Evolutionary conservation across 805 yeast genomes (phyloP), one percentile per base, ranked within the genome.

Genomic region (Metschnikowia picachoensis): DNA sequence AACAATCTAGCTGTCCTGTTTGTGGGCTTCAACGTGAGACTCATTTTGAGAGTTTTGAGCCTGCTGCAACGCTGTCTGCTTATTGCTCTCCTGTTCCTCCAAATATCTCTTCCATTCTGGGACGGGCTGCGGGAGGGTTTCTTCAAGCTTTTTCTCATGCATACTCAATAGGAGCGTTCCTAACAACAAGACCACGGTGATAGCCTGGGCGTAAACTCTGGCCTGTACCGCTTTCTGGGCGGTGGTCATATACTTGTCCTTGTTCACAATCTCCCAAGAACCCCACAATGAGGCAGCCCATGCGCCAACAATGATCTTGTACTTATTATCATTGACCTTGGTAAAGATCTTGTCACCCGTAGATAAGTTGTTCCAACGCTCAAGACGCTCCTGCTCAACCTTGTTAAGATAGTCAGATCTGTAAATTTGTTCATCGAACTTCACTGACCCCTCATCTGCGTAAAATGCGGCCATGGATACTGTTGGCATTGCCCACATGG

Each of bases 121-220:
- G 37, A 66, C 58, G 40, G 65, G 66, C 4, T 60, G 52, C 4
- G 72, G 72, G 48, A 58, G 61, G 13, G 49, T 37, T 45, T 69
- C 63, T 30, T 65, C 78, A 53, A 78, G 64, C 54, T 80, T 76
- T 52, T 78, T 81, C 56, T 85, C 89, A 52, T 80, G 83, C 66
- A 82, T 76, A 37, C 83, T 73, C 53, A 83, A 67, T 42, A 82
- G 81, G 59, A 88, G 76, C 0, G 94, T 80, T 17, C 82, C 89
- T 44, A 87, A 65, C 53, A 87, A 68, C 50, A 87, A 68, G 10
- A 77, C 77, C 44, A 88, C 90, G 1, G 95, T 85, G 44, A 86
- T 67, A 53, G 85, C 87, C 66, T 88, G 95, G 10, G 95, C 95
- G 61, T 87, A 87, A 86, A 87, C 87, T 78, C 95, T 82, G 30